These are phyloP conservation scores for Ceratorhiza oryzae-sativae DNA, from an alignment of 1,284 basidiomycete genomes.

Conservation along the genomic window DNA sequence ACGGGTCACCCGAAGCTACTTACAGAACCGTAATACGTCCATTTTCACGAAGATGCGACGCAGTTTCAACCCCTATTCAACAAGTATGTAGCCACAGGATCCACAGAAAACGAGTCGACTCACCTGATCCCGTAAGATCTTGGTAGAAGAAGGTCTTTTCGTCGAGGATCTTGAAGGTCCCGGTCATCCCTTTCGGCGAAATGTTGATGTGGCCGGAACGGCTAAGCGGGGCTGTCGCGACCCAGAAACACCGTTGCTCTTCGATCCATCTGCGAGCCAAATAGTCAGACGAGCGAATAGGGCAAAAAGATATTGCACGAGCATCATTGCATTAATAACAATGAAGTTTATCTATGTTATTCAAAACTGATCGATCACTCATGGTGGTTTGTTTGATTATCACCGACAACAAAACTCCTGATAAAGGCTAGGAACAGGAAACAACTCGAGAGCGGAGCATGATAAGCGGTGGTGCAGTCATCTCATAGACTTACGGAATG, in stretches of 20 bases:
- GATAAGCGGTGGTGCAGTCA: neutral
- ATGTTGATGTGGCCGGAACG: conserved; percentile 61
- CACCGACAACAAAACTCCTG: too few species aligned
- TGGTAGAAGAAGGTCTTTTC: conserved; percentile 64
- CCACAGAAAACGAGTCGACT: conserved; percentile 41
- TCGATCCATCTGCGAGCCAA: conserved; percentile 54
- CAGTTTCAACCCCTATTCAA: conserved; percentile 61
- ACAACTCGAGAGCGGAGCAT: neutral
- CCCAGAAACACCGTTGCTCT: conserved; percentile 65
- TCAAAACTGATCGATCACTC: too few species aligned
- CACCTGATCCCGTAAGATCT: conserved; percentile 64
- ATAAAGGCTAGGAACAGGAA: neutral
- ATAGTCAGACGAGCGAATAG: neutral
- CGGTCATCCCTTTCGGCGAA: conserved; percentile 57
- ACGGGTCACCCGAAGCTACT: too few species aligned
- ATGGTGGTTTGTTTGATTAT: too few species aligned
- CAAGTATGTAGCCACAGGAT: neutral
- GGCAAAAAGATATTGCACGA: too few species aligned
- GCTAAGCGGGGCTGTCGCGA: conserved; percentile 61
- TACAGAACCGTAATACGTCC: conserved; percentile 60
- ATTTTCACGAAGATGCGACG: conserved; percentile 66
- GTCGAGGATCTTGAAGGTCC: conserved; percentile 61
- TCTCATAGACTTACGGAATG: conserved; percentile 45
- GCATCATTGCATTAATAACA: too few species aligned
- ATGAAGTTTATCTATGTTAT: too few species aligned